phyloP scores from a whole-genome alignment of 2,329 filamentous ascomycete genomes.

The Botrytis byssoidea region DNA sequence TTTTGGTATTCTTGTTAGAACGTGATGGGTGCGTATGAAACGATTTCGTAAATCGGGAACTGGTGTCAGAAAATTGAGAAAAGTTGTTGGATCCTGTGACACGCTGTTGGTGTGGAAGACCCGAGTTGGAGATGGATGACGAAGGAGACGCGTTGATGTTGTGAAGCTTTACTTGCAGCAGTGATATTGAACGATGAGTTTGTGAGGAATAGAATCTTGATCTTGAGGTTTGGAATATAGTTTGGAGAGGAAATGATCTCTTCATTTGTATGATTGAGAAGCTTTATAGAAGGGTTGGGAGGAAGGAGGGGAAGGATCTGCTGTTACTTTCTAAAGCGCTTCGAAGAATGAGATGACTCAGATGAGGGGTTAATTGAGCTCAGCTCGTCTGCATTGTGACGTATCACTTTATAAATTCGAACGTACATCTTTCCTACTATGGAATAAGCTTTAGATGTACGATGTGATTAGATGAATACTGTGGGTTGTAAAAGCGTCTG shows the following conservation, averaged over 20 bases:
- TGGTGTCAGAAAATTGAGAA: slow-evolving; percentile 40
- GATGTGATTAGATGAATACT: background rate
- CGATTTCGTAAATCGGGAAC: background rate
- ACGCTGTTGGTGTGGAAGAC: slow-evolving; percentile 30
- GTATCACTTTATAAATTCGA: background rate
- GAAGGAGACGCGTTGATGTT: background rate
- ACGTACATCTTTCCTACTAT: background rate
- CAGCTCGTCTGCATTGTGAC: slow-evolving; percentile 8
- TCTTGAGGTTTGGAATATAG: background rate
- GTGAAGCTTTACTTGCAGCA: background rate
- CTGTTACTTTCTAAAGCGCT: background rate
- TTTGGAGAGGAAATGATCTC: background rate
- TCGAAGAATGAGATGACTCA: background rate
- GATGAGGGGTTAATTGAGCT: background rate
- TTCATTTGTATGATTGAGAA: slow-evolving; percentile 13
- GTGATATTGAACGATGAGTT: background rate
- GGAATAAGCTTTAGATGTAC: background rate
- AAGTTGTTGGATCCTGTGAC: background rate
- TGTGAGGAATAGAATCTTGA: background rate
- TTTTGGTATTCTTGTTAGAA: slow-evolving; percentile 37
- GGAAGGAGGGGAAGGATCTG: background rate
- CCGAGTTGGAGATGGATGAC: background rate
- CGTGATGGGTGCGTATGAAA: background rate
- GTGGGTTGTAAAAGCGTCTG: background rate
- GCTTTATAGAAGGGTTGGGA: background rate